A percentile compares a stretch with the other conserved stretches of the same genome.
Conservation (phyloP, 2,329 filamentous ascomycete species). For the Colletotrichum melonis region DNA sequence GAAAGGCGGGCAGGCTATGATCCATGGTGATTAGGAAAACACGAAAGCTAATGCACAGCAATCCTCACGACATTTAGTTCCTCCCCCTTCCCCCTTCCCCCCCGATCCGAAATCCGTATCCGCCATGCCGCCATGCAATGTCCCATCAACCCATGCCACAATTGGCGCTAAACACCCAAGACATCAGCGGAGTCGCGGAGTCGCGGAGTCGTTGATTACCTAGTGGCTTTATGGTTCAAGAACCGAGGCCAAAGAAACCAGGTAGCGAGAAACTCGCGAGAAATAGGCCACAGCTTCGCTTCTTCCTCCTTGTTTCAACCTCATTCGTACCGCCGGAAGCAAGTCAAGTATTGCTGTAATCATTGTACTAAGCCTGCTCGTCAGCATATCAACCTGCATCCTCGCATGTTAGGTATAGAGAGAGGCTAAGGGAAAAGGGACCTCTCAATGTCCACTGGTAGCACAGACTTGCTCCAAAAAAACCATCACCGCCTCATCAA, state of each 20-base stretch:
- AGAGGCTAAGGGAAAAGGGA: neutral
- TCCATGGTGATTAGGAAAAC: neutral
- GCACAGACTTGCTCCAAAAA: neutral
- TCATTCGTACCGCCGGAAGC: too few relatives aligned
- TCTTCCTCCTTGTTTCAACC: too few relatives aligned
- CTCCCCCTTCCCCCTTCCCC: neutral
- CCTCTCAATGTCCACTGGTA: neutral
- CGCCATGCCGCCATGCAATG: neutral
- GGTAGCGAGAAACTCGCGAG: too few relatives aligned
- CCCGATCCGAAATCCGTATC: conserved; percentile 4
- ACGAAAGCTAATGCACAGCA: conserved; percentile 7
- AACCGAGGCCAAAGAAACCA: too few relatives aligned
- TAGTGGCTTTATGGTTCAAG: too few relatives aligned
- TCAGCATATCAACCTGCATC: neutral
- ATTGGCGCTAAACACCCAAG: neutral
- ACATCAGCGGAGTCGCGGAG: neutral
- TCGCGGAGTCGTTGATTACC: too few relatives aligned
- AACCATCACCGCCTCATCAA: neutral
- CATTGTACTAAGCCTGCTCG: too few relatives aligned
- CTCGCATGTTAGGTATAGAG: neutral
- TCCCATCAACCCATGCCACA: neutral
- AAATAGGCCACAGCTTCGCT: too few relatives aligned
- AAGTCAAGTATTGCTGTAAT: too few relatives aligned
- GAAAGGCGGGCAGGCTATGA: neutral
- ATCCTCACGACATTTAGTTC: neutral